Evolutionary conservation across 2,329 filamentous ascomycete genomes (phyloP).

Genomic region (Penicillium freii): DNA sequence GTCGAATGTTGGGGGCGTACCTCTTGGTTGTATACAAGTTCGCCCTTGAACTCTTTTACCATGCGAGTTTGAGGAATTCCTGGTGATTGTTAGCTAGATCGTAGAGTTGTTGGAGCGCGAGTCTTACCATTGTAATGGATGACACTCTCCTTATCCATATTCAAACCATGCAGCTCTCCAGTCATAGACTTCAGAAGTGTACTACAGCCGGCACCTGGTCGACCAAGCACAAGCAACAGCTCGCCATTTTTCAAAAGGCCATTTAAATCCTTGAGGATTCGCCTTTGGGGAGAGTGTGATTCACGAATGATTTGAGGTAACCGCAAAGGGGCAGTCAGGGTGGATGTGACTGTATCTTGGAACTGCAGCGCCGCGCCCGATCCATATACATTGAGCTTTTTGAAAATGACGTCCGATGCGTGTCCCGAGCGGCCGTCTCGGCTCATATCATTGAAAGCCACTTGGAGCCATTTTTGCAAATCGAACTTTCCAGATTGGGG

Average conservation of each 20-base stretch:
- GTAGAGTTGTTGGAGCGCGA: not conserved
- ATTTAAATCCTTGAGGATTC: slow-evolving; percentile 60
- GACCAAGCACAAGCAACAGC: slow-evolving; percentile 52
- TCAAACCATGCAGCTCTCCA: slow-evolving; percentile 76
- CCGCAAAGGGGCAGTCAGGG: slow-evolving; percentile 21
- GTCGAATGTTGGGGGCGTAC: slow-evolving; percentile 7
- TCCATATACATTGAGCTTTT: slow-evolving; percentile 26
- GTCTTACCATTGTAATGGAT: slow-evolving; percentile 73
- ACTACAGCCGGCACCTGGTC: slow-evolving; percentile 58
- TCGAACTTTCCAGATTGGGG: slow-evolving; percentile 19
- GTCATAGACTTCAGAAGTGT: slow-evolving; percentile 80
- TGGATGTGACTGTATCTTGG: slow-evolving; percentile 23
- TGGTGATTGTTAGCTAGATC: slow-evolving; percentile 1
- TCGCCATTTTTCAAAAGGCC: slow-evolving; percentile 56
- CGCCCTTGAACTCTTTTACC: slow-evolving; percentile 39
- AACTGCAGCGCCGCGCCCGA: slow-evolving; percentile 28
- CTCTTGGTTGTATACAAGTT: slow-evolving; percentile 49
- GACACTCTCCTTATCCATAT: slow-evolving; percentile 64
- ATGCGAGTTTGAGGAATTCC: slow-evolving; percentile 28
- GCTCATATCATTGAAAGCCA: slow-evolving; percentile 16
- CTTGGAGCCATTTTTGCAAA: slow-evolving; percentile 20
- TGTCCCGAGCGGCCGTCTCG: slow-evolving; percentile 10
- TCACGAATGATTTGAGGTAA: slow-evolving; percentile 18
- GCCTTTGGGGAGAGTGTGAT: slow-evolving; percentile 23
- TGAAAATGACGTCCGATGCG: slow-evolving; percentile 24